Evolutionary conservation across 805 yeast species (phyloP), one percentile per base, ranked within the genome.

Genomic region (Cyberlindnera xylosilytica): DNA sequence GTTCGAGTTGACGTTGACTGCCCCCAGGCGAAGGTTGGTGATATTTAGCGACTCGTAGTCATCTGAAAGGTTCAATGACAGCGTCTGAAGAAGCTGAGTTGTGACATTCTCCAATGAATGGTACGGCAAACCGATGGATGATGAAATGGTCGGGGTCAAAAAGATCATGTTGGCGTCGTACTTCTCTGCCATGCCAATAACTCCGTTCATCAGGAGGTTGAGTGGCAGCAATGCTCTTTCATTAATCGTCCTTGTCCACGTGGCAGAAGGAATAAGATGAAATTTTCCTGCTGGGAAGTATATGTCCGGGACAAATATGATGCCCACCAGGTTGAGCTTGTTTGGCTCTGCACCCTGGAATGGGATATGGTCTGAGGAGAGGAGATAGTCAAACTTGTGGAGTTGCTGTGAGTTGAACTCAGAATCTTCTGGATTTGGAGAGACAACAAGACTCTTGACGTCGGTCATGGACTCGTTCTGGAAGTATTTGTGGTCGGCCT

Each of bases 221-320:
- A 79, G 54, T 24, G 82, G 78, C 8, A 74, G 61, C 23, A 72
- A 52, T 2, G 78, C 50, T 39, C 78, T 68, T 13, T 74, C 69
- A 46, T 68, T 64, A 20, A 81, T 46, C 18, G 68, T 63, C 3
- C 66, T 66, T 15, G 58, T 56, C 87, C 87, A 79, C n/a, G 74
- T 68, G 11, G 65, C 62, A 12, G 69, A 57, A 10, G 74, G 53
- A n/a, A 78, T 62, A 35, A 74, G 68, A 50, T 83, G 87, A 17
- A 81, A 65, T 1, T 87, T 87, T 0, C 88, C 89, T 3, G 78
- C 61, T 4, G 87, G 85, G 61, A 76, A 81, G 53, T 71, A 77
- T 43, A 81, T 70, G 51, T 79, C 85, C 0, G 96, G 95, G 3
- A 87, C 66, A 32, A 86, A 68, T 8, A 88, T 62, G 15, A 84